These are phyloP conservation scores for Lachnellula subtilissima DNA, from an alignment of 2,329 filamentous ascomycete species.

Conservation along the genomic window DNA sequence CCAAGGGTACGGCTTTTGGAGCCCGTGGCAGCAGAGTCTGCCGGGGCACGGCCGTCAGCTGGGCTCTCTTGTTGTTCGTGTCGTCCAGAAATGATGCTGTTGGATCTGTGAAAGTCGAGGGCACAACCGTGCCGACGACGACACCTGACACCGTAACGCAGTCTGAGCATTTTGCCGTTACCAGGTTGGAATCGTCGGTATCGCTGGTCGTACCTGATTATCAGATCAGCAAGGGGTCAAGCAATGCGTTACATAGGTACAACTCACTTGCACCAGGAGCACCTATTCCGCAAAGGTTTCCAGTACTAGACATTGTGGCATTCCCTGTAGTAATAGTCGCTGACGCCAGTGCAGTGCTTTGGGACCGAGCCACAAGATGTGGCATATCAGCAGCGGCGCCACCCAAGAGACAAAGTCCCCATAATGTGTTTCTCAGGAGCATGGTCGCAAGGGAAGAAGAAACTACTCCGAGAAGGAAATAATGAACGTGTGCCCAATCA, in stretches of 20 bases:
- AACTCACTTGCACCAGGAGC: neutral
- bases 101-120: neutral
- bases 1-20: neutral
- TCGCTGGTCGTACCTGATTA: neutral
- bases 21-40: neutral
- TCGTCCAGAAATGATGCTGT: neutral
- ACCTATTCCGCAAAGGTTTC: neutral
- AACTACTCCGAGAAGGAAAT: no score
- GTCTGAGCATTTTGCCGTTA: neutral
- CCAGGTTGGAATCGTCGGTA: neutral
- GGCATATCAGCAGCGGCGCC: neutral
- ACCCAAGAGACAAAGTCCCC: neutral
- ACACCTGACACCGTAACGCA: neutral
- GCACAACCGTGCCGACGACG: neutral
- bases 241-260: no score
- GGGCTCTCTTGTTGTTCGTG: neutral
- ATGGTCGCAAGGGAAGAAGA: neutral
- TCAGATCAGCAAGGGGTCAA: neutral
- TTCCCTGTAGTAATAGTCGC: neutral
- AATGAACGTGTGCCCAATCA: no score
- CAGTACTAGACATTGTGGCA: neutral
- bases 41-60: neutral
- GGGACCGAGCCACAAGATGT: neutral
- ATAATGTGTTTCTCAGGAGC: neutral
- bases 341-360: neutral